Evolutionary conservation across 2,329 filamentous ascomycete species (phyloP), one percentile per base, ranked within the genome.

Genomic region (Aspergillus luchuensis): DNA sequence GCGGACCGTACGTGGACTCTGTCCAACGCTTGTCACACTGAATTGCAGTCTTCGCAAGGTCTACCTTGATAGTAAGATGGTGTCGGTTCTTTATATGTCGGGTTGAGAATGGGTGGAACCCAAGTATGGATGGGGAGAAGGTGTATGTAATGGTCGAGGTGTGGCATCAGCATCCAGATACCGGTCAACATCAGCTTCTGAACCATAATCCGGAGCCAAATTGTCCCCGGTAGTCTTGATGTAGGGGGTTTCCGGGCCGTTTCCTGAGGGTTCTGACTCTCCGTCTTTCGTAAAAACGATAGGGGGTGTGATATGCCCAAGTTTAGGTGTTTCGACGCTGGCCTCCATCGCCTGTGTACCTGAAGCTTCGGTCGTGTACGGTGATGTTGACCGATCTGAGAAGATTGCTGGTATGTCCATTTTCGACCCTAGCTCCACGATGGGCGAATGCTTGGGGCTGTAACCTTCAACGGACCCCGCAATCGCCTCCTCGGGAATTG

Each of bases 401-500:
- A 55, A 48, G 13, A 55, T 33, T 23, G 51, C 43, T 45, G 60
- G 50, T 6, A 55, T 43, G 17, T 45, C 39, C 8, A 53, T 52
- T 21, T 54, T 61, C 28, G 58, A 61, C 51, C 61, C 63, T 47
- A 66, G 55, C 25, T 58, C 67, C 11, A 62, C 56, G 56, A 39
- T 53, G 15, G 69, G 66, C 2, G 69, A 67, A 17, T 68, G 60
- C 28, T 58, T 63, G 15, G 69, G 70, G 45, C 69, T 70, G 21
- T 66, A 63, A 11, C 66, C 62, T 45, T 77, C 75, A 8, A 67
- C 59, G 54, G 70, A 63, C 15, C 63, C 60, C 13, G 60, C 61
- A 48, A 75, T 70, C 1, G 69, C 67, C 53, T 77, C 75, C 36
- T 77, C 74, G 4, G 69, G 69, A 33, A 78, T 71, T 28, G 72